Evolutionary conservation across 2,329 filamentous ascomycete species (phyloP).

Genomic region (Diaporthe destruens): DNA sequence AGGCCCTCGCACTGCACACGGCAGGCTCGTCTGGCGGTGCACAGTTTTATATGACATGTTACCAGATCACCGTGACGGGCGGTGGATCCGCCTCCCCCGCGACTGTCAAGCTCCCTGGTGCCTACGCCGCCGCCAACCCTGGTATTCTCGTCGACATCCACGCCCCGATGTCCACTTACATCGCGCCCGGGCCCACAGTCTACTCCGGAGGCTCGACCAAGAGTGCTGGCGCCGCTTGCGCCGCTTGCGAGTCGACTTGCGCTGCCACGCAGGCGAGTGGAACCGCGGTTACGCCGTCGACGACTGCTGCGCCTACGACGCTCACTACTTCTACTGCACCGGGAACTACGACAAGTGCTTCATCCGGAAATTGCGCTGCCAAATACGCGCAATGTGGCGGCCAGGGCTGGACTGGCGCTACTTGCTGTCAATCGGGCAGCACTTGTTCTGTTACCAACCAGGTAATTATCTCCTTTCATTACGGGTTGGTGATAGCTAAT

Average conservation of each 20-base stretch:
- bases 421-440: constrained; percentile 22
- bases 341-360: constrained; percentile 3
- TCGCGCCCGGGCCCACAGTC: constrained; percentile 59
- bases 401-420: constrained; percentile 1
- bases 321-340: constrained; percentile 5
- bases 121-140: constrained; percentile 58
- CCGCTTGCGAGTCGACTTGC: constrained; percentile 56
- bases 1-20: constrained; percentile 62
- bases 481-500: not conserved
- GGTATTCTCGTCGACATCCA: constrained; percentile 64
- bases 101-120: constrained; percentile 57
- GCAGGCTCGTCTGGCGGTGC: constrained; percentile 52
- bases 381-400: constrained; percentile 22
- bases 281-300: not conserved
- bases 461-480: not conserved
- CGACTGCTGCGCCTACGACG: constrained; percentile 3
- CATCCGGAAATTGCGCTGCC: constrained; percentile 18
- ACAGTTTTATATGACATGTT: constrained; percentile 57
- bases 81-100: constrained; percentile 48
- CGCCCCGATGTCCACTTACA: constrained; percentile 54
- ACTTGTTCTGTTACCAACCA: constrained; percentile 29
- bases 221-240: constrained; percentile 55
- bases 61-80: constrained; percentile 51
- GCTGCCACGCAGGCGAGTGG: constrained; percentile 46
- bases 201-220: constrained; percentile 56